These are phyloP conservation scores for Paxillus involutus DNA, from an alignment of 768 basidiomycete genomes.

Conservation along the genomic window DNA sequence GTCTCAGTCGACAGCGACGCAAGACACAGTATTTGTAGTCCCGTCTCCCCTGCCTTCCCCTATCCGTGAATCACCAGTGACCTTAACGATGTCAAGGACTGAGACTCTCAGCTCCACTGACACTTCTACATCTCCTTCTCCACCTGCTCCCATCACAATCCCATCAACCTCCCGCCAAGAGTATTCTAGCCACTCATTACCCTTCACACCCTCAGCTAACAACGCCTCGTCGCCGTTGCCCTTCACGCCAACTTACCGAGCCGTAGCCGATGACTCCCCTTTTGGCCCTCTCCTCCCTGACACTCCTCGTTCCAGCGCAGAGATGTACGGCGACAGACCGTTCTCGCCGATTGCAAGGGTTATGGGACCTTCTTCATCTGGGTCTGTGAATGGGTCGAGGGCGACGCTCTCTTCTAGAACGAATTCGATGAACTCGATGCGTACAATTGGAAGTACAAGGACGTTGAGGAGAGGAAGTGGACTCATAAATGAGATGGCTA, in stretches of 20 bases:
- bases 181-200: background rate
- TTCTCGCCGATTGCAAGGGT: slow-evolving; percentile 27
- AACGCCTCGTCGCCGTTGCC: slow-evolving; percentile 5
- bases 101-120: background rate
- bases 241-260: slow-evolving; percentile 16
- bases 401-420: slow-evolving; percentile 7
- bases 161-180: background rate
- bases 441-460: slow-evolving; percentile 6
- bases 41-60: background rate
- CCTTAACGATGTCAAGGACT: background rate
- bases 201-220: background rate
- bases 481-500: slow-evolving; percentile 15
- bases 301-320: slow-evolving; percentile 26
- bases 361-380: slow-evolving; percentile 17
- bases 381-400: slow-evolving; percentile 3
- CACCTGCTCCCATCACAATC: slow-evolving; percentile 15
- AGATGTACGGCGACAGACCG: slow-evolving; percentile 26
- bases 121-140: background rate
- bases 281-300: slow-evolving; percentile 32
- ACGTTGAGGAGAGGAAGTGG: slow-evolving; percentile 14
- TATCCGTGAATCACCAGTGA: slow-evolving; percentile 1
- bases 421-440: slow-evolving; percentile 11
- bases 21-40: background rate
- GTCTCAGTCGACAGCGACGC: slow-evolving; percentile 17
- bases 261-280: slow-evolving; percentile 25